Conservation (phyloP, 768 basidiomycete species). For the Boletellus ananiceps region DNA sequence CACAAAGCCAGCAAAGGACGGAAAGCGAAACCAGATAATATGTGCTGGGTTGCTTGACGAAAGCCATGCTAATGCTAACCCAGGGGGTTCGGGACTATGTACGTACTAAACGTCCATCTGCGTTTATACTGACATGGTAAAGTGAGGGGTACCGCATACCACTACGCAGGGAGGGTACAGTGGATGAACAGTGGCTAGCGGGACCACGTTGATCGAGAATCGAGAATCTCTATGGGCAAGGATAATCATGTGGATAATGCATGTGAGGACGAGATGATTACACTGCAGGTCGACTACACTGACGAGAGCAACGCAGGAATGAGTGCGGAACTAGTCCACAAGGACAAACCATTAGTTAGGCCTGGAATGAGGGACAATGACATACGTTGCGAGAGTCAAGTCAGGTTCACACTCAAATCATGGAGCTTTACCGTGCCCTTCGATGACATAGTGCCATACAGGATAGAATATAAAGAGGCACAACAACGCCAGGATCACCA, state of each 20-base stretch:
- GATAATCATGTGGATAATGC: not conserved
- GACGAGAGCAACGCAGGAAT: slow-evolving; percentile 6
- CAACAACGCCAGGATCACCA: slow-evolving; percentile 60
- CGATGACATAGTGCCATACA: slow-evolving; percentile 38
- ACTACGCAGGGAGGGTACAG: not conserved
- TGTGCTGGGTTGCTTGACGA: not conserved
- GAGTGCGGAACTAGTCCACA: not conserved
- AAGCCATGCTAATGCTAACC: too few relatives aligned
- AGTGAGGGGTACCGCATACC: too few relatives aligned
- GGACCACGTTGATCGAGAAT: not conserved
- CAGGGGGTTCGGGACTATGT: too few relatives aligned
- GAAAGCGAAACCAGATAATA: not conserved
- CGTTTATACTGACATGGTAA: too few relatives aligned
- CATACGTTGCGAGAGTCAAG: slow-evolving; percentile 6
- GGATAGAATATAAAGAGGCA: slow-evolving; percentile 82
- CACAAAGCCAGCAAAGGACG: not conserved
- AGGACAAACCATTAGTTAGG: not conserved
- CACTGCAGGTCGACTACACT: not conserved
- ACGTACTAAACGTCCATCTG: too few relatives aligned
- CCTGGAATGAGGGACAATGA: not conserved
- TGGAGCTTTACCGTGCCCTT: not conserved
- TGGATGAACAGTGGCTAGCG: not conserved
- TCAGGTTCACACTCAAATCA: slow-evolving; percentile 4
- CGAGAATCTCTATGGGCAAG: not conserved
- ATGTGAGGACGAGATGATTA: not conserved